These are phyloP conservation scores for Aspergillus brasiliensis DNA, from an alignment of 2,329 filamentous ascomycete species.

Conservation along the genomic window DNA sequence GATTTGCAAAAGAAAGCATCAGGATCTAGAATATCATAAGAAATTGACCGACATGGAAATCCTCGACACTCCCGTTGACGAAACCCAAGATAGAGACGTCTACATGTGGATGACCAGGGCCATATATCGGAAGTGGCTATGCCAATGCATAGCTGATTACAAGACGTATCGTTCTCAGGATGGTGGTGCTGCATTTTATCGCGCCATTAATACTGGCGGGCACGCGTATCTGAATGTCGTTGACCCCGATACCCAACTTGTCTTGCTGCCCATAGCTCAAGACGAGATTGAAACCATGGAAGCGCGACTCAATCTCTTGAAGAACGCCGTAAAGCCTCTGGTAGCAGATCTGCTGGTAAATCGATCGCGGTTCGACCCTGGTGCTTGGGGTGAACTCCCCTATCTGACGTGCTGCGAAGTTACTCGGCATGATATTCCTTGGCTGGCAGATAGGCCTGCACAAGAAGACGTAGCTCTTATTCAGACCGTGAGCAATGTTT, in stretches of 20 bases:
- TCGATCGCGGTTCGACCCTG: conserved; percentile 32
- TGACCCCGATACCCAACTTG: conserved; percentile 25
- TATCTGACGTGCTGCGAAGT: conserved; percentile 52
- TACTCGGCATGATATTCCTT: conserved; percentile 19
- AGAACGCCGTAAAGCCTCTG: conserved; percentile 39
- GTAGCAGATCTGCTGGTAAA: conserved; percentile 41
- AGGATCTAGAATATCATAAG: conserved; percentile 27
- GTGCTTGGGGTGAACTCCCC: conserved; percentile 39
- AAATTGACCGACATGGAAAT: conserved; percentile 31
- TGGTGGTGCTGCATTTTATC: conserved; percentile 52
- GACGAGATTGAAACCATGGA: conserved; percentile 31
- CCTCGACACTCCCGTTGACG: conserved; percentile 22
- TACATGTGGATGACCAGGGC: conserved; percentile 15
- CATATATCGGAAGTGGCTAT: conserved; percentile 47
- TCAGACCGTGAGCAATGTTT: background rate
- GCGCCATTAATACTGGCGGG: conserved; percentile 39
- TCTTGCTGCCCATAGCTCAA: conserved; percentile 28
- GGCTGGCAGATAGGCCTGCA: background rate
- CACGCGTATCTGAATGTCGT: conserved; percentile 46
- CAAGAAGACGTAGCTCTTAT: background rate
- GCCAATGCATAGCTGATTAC: conserved; percentile 42
- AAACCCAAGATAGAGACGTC: background rate
- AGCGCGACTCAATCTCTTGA: conserved; percentile 38
- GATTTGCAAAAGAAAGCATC: conserved; percentile 28
- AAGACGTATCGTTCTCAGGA: conserved; percentile 44